A percentile compares a stretch with the other conserved stretches of the same genome.
phyloP scores from a whole-genome alignment of 176 grass and related monocot genomes.

The Juncus inflexus region DNA sequence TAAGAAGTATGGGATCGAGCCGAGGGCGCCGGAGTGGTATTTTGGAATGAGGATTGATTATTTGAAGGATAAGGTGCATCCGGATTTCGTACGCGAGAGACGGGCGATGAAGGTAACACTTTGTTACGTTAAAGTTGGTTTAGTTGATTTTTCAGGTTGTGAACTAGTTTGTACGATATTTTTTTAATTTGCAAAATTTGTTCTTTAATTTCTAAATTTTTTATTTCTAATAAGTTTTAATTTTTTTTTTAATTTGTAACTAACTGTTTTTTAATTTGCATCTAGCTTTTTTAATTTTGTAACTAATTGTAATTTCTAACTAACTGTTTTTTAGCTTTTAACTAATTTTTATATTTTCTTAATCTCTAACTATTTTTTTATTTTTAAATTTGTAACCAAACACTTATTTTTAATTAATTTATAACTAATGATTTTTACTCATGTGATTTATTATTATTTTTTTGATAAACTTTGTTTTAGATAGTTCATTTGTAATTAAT shows the following conservation, averaged over 20 bases:
- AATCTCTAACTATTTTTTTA: neutral
- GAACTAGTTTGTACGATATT: no score
- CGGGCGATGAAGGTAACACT: slow-evolving; percentile 43
- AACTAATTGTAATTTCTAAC: neutral
- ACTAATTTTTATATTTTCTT: neutral
- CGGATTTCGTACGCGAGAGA: slow-evolving; percentile 46
- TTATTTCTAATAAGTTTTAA: no score
- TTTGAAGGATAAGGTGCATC: slow-evolving; percentile 49
- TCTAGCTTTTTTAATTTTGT: neutral
- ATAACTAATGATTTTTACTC: no score
- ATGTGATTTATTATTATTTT: no score
- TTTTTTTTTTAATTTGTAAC: no score
- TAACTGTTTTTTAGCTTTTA: no score
- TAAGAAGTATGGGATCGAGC: slow-evolving; percentile 50
- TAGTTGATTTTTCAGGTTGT: neutral
- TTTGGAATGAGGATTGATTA: slow-evolving; percentile 44
- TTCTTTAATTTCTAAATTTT: no score
- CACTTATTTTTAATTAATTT: neutral
- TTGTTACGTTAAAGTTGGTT: neutral
- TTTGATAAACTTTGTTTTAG: neutral
- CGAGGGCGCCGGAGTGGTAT: slow-evolving; percentile 45
- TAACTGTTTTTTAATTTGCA: no score
- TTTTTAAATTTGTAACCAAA: neutral
- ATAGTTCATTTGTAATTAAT: neutral
- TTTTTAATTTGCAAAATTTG: no score